Percentiles rank a stretch among this genome's conserved stretches.
Conservation (phyloP, 768 basidiomycete species). For the Phylloporus sp. region DNA sequence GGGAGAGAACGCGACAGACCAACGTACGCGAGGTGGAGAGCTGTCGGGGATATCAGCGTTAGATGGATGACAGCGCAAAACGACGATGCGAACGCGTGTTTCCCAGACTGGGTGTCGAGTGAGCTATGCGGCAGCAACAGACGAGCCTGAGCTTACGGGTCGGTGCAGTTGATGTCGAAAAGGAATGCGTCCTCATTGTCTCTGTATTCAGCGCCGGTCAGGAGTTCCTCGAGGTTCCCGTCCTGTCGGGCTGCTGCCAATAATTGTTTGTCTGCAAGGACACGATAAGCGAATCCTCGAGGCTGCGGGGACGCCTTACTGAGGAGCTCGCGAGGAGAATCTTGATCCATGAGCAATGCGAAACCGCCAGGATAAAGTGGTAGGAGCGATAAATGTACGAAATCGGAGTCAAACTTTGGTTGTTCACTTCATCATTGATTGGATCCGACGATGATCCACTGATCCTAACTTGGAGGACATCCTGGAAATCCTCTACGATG, state of each 20-base stretch:
- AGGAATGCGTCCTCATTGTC: constrained; percentile 20
- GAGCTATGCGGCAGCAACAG: background rate
- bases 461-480: background rate
- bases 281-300: too few relatives aligned
- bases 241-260: constrained; percentile 21
- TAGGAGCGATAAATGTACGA: too few relatives aligned
- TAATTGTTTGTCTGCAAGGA: constrained; percentile 22
- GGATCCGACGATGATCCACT: background rate
- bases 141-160: constrained; percentile 28
- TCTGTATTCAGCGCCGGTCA: constrained; percentile 17
- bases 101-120: constrained; percentile 18
- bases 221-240: constrained; percentile 26
- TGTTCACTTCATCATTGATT: too few relatives aligned
- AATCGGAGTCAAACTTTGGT: too few relatives aligned
- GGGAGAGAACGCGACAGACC: background rate
- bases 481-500: constrained; percentile 2
- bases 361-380: too few relatives aligned
- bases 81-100: constrained; percentile 27
- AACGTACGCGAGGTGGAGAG: constrained; percentile 31
- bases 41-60: constrained; percentile 17
- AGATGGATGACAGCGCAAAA: background rate
- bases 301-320: too few relatives aligned
- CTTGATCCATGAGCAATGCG: too few relatives aligned
- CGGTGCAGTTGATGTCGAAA: constrained; percentile 31
- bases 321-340: too few relatives aligned